Conservation (phyloP, 2,329 filamentous ascomycete species). For the Fusarium torulosum region DNA sequence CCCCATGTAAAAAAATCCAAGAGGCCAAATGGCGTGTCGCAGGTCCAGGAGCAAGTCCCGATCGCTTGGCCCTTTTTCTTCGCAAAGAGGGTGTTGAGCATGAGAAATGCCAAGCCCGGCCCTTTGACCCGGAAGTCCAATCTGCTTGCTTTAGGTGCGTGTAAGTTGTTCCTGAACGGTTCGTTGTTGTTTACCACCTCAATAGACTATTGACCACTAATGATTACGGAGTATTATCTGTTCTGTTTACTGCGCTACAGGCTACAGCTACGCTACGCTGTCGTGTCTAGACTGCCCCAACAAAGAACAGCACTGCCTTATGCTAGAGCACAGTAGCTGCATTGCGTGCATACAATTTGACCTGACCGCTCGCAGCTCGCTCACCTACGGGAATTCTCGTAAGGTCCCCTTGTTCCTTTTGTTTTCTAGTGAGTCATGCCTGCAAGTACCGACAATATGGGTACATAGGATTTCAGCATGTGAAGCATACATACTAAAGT, state of each 20-base stretch:
- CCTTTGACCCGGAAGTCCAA: background rate
- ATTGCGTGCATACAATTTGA: background rate
- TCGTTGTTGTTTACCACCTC: background rate
- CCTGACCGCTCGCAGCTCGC: constrained; percentile 25
- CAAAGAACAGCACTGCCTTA: constrained; percentile 18
- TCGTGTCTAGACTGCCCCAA: constrained; percentile 7
- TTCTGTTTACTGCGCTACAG: background rate
- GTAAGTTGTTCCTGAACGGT: constrained; percentile 9
- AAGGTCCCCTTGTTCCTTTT: constrained; percentile 20
- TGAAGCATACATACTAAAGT: background rate
- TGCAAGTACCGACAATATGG: constrained; percentile 12
- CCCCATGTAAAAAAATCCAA: constrained; percentile 15
- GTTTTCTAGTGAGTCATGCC: constrained; percentile 11
- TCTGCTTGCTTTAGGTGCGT: background rate
- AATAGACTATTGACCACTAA: background rate
- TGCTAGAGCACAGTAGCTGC: constrained; percentile 12
- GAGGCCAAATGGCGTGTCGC: constrained; percentile 9
- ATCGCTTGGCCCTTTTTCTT: constrained; percentile 1
- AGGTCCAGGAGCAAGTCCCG: constrained; percentile 4
- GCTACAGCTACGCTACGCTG: background rate
- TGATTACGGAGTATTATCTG: too few species aligned
- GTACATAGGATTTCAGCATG: constrained; percentile 4
- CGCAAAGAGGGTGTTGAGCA: background rate
- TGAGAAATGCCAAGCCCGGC: constrained; percentile 7
- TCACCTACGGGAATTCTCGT: constrained; percentile 30